Evolutionary conservation across 805 yeast species (phyloP), one percentile per base, ranked within the genome.

Genomic region (Wickerhamomyces hampshirensis): DNA sequence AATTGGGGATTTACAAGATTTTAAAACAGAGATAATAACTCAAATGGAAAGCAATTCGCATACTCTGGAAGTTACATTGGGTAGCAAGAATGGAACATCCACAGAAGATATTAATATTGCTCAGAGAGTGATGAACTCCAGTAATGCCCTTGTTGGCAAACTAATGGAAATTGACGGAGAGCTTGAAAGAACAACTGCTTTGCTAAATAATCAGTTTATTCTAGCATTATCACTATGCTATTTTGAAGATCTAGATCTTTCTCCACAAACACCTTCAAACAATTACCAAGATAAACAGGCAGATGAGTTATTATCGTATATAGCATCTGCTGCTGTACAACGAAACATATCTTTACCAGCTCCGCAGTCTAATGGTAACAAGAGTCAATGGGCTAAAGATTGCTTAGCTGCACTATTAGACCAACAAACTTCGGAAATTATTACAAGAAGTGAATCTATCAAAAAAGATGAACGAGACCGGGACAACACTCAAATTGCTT

Each of bases 391-490:
- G 58, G 51, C 55, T 2, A 51, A 51, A 37, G 37, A 40, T 6
- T 54, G 57, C 28, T 23, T 54, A 3, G 54, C 51, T 31, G 30
- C 50, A 0, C 16, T 52, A 10, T 16, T 44, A 15, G 21, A 26
- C 11, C 23, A 19, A 8, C 18, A 23, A 2, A 5, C 27, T 18
- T 7, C 31, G 4, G 28, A 23, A 23, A 30, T 19, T 9, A 15
- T 33, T 3, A 11, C 31, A 4, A 23, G 35, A 42, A 13, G 28
- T 28, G 28, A 23, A 38, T 11, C 31, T 36, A 16, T 47, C 42
- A n/a, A 41, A 44, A 10, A 50, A 49, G 6, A 26, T 47, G 16
- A 35, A 41, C 15, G 61, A 73, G 48, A 69, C n/a, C n/a, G n/a
- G n/a, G n/a, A n/a, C n/a, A n/a, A n/a, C n/a, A n/a, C n/a, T n/a